Evolutionary conservation across 768 basidiomycete genomes (phyloP).

Genomic region (Trametes meyenii): DNA sequence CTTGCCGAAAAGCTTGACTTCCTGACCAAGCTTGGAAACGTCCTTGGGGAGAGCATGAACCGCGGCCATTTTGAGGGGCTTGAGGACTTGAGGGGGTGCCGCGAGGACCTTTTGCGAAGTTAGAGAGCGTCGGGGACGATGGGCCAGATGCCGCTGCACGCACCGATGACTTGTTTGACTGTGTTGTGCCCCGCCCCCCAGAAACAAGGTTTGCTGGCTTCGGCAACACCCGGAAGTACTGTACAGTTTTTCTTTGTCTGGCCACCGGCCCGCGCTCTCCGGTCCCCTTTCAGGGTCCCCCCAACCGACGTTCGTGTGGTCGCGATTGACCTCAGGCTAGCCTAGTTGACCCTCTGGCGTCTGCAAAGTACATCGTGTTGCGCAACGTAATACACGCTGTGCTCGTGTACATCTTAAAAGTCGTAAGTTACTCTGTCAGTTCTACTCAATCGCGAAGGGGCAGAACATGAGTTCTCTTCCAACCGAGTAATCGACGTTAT

Average conservation of each 20-base stretch:
- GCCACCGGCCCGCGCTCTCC: slow-evolving; percentile 5
- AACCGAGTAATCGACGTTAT: no score
- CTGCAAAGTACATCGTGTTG: no score
- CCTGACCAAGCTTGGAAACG: slow-evolving; percentile 77
- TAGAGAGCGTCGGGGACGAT: slow-evolving; percentile 26
- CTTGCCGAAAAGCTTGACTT: slow-evolving; percentile 97
- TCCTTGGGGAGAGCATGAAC: slow-evolving; percentile 80
- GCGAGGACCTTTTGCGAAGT: slow-evolving; percentile 26
- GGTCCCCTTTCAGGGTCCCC: neutral
- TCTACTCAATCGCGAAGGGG: no score
- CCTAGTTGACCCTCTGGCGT: no score
- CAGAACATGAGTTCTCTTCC: no score
- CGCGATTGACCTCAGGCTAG: no score
- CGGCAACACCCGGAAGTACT: slow-evolving; percentile 26
- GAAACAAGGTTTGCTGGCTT: slow-evolving; percentile 36
- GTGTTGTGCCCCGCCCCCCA: slow-evolving; percentile 40
- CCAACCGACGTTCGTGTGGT: neutral
- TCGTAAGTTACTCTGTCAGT: neutral
- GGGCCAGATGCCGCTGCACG: slow-evolving; percentile 20
- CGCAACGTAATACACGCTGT: no score
- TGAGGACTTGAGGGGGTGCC: slow-evolving; percentile 23
- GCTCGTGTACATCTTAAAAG: no score
- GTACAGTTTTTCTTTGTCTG: slow-evolving; percentile 24
- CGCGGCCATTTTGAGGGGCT: slow-evolving; percentile 51
- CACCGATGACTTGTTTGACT: slow-evolving; percentile 44